Evolutionary conservation across 2,329 filamentous ascomycete species (phyloP).

Genomic region (Neospermospora avenae): DNA sequence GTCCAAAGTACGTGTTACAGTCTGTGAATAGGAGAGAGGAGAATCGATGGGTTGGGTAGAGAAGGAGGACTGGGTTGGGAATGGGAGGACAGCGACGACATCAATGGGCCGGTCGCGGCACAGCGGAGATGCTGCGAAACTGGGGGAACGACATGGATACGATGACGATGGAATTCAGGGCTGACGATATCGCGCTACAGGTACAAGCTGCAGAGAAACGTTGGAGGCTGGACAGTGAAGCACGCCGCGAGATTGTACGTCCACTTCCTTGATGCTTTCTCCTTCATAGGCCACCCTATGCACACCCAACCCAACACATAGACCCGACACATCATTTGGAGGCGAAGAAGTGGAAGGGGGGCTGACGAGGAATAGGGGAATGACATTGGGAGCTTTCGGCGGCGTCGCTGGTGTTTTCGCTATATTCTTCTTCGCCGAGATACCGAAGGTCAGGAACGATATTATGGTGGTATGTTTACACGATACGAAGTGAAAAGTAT

Average conservation of each 20-base stretch:
- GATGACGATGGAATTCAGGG: not conserved
- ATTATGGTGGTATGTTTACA: conserved; percentile 50
- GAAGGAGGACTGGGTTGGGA: not conserved
- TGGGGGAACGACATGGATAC: too few species aligned
- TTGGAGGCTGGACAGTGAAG: conserved; percentile 51
- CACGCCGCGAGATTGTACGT: conserved; percentile 48
- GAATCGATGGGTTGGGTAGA: not conserved
- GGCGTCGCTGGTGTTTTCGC: conserved; percentile 52
- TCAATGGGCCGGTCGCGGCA: too few species aligned
- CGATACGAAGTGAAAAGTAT: too few species aligned
- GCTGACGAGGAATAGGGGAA: conserved; percentile 41
- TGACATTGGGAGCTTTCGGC: conserved; percentile 53
- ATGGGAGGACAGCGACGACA: not conserved
- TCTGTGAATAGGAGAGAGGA: not conserved
- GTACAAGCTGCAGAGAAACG: conserved; percentile 56
- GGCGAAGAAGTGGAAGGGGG: not conserved
- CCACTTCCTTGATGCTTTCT: not conserved
- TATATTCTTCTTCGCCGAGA: conserved; percentile 60
- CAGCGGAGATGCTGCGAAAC: too few species aligned
- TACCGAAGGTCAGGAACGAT: conserved; percentile 58
- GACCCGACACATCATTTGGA: not conserved
- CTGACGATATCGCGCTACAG: conserved; percentile 37
- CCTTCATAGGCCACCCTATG: not conserved
- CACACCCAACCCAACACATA: not conserved
- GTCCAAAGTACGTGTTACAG: conserved; percentile 56